phyloP scores from a whole-genome alignment of 1,284 basidiomycete genomes.

The Gastroboletus turbinatus region DNA sequence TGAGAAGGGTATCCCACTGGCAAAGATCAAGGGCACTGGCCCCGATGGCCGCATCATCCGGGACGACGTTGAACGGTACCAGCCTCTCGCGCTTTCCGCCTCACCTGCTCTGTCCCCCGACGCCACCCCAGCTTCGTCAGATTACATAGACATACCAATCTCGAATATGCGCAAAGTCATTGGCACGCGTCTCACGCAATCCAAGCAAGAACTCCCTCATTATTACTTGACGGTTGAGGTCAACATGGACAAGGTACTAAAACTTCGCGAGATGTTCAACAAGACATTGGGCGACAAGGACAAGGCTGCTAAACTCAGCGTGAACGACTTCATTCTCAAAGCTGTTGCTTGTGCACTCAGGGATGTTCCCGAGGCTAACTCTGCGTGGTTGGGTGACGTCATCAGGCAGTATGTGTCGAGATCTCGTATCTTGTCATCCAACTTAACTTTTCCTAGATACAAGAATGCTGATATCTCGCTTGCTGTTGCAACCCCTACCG shows the following conservation, averaged over 20 bases:
- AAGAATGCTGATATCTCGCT: slow-evolving; percentile 97
- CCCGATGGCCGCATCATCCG: slow-evolving; percentile 93
- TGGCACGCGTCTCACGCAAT: slow-evolving; percentile 87
- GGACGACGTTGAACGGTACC: slow-evolving; percentile 91
- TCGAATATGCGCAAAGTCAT: slow-evolving; percentile 96
- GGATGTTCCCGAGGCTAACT: slow-evolving; percentile 98
- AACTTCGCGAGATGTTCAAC: slow-evolving; percentile 96
- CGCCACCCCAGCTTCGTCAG: slow-evolving; percentile 47
- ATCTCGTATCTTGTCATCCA: not conserved
- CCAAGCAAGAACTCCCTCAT: slow-evolving; percentile 94
- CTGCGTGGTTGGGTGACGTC: slow-evolving; percentile 94
- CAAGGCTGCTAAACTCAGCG: slow-evolving; percentile 87
- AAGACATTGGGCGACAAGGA: slow-evolving; percentile 82
- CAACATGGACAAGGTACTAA: slow-evolving; percentile 96
- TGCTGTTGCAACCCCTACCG: slow-evolving; percentile 94
- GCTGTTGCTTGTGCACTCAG: slow-evolving; percentile 87
- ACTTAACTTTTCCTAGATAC: slow-evolving; percentile 56
- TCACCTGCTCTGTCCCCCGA: slow-evolving; percentile 43
- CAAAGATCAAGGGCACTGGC: slow-evolving; percentile 91
- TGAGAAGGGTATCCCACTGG: slow-evolving; percentile 91
- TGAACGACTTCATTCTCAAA: slow-evolving; percentile 99
- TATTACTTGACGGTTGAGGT: slow-evolving; percentile 97
- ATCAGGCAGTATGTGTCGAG: slow-evolving; percentile 80
- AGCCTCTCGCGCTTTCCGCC: slow-evolving; percentile 49
- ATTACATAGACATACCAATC: slow-evolving; percentile 90